These are phyloP conservation scores for Fusarium robinianum DNA, from an alignment of 2,329 filamentous ascomycete genomes.

Conservation along the genomic window DNA sequence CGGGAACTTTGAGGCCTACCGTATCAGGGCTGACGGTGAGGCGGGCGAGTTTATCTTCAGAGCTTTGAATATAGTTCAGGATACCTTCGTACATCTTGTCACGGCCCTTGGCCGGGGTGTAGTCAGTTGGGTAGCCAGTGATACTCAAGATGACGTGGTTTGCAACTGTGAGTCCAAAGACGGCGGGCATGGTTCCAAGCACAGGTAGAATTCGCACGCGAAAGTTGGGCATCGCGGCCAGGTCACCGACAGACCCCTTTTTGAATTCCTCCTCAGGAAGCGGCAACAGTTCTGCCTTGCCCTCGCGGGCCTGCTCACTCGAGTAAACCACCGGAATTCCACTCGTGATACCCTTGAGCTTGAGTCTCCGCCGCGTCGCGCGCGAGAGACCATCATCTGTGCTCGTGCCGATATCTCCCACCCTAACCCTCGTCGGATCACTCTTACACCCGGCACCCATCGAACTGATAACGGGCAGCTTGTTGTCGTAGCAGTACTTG, in stretches of 20 bases:
- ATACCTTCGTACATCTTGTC: conserved; percentile 94
- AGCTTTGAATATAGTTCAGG: conserved; percentile 72
- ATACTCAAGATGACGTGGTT: conserved; percentile 91
- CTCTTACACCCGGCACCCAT: conserved; percentile 98
- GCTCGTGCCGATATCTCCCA: conserved; percentile 88
- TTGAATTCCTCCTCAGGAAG: conserved; percentile 84
- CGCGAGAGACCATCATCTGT: conserved; percentile 89
- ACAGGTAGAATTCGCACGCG: conserved; percentile 93
- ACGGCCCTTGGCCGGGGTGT: conserved; percentile 76
- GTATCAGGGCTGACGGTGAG: conserved; percentile 38
- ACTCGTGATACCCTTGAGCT: conserved; percentile 74
- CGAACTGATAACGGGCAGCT: conserved; percentile 82
- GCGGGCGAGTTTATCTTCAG: conserved; percentile 75
- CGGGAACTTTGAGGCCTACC: conserved; percentile 76
- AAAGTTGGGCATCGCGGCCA: conserved; percentile 90
- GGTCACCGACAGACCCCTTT: conserved; percentile 83
- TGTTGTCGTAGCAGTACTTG: conserved; percentile 80
- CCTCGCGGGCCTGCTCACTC: conserved; percentile 84
- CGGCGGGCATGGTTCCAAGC: conserved; percentile 93
- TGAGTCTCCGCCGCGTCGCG: conserved; percentile 78
- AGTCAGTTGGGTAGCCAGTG: conserved; percentile 82
- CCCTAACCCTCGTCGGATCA: conserved; percentile 77
- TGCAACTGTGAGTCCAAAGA: conserved; percentile 89
- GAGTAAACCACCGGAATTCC: conserved; percentile 94
- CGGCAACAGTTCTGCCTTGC: conserved; percentile 88